A percentile compares a stretch with the other conserved stretches of the same genome.
These are phyloP conservation scores for Penicillium paxilli DNA, from an alignment of 495 filamentous ascomycete genomes.

Conservation along the genomic window DNA sequence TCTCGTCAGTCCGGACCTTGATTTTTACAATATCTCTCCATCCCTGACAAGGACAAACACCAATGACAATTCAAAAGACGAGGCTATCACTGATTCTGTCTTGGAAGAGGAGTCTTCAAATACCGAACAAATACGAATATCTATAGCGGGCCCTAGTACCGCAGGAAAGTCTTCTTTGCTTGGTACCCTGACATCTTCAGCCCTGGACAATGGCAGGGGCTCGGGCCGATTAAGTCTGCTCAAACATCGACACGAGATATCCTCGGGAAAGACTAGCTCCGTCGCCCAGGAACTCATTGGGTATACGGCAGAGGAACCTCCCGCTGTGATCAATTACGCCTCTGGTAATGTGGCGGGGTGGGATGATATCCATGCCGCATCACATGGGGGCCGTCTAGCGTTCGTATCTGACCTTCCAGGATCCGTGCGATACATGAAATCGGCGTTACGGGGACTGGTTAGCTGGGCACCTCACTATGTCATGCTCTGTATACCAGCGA, in stretches of 20 bases:
- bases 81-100: not conserved
- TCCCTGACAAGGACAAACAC: constrained; percentile 7
- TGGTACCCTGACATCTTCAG: constrained; percentile 83
- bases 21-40: constrained; percentile 34
- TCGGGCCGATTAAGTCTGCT: constrained; percentile 83
- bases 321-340: constrained; percentile 77
- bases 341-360: constrained; percentile 85
- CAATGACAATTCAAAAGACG: not conserved
- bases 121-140: constrained; percentile 83
- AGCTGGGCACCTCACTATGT: constrained; percentile 97
- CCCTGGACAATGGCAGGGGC: constrained; percentile 88
- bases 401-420: constrained; percentile 91
- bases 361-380: constrained; percentile 86
- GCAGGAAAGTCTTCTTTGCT: constrained; percentile 92
- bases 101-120: constrained; percentile 31
- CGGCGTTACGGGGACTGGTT: constrained; percentile 81
- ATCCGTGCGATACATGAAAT: constrained; percentile 81
- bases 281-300: constrained; percentile 91
- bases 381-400: constrained; percentile 72
- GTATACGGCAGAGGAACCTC: constrained; percentile 49
- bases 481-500: constrained; percentile 81
- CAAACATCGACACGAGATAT: constrained; percentile 93
- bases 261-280: constrained; percentile 87
- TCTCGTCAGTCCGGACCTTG: constrained; percentile 63
- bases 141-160: constrained; percentile 85